Percentiles rank a stretch among this genome's conserved stretches.
phyloP scores from a whole-genome alignment of 2,329 filamentous ascomycete species.

The Graphilbum fragrans region DNA sequence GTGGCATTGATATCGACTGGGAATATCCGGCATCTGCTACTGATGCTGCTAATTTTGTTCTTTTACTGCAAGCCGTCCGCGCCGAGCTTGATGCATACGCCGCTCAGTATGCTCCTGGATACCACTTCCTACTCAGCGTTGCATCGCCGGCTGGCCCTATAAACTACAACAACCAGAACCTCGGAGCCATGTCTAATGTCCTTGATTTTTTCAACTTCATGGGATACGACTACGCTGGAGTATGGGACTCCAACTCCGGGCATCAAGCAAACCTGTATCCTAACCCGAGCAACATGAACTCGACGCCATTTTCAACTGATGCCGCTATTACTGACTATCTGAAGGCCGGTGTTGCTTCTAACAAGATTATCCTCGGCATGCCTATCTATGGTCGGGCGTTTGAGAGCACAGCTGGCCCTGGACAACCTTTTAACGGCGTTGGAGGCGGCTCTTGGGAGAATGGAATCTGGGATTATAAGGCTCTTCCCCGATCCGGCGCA shows the following conservation, averaged over 20 bases:
- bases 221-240: conserved; percentile 63
- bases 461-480: conserved; percentile 74
- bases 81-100: conserved; percentile 36
- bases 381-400: conserved; percentile 71
- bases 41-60: conserved; percentile 30
- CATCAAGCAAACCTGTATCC: conserved; percentile 62
- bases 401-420: conserved; percentile 49
- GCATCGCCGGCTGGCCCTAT: conserved; percentile 34
- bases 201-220: conserved; percentile 50
- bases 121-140: conserved; percentile 41
- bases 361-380: conserved; percentile 66
- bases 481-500: conserved; percentile 50
- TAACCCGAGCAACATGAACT: conserved; percentile 35
- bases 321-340: conserved; percentile 55
- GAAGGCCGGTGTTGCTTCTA: conserved; percentile 43
- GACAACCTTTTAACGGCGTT: conserved; percentile 48
- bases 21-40: conserved; percentile 24
- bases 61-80: conserved; percentile 31
- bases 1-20: conserved; percentile 26
- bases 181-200: conserved; percentile 30
- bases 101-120: conserved; percentile 26
- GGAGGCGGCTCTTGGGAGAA: conserved; percentile 61
- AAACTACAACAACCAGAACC: conserved; percentile 34
- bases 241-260: conserved; percentile 49
- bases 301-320: conserved; percentile 60